These are phyloP conservation scores for Candida neerlandica DNA, from an alignment of 1,139 yeast genomes.

Conservation along the genomic window DNA sequence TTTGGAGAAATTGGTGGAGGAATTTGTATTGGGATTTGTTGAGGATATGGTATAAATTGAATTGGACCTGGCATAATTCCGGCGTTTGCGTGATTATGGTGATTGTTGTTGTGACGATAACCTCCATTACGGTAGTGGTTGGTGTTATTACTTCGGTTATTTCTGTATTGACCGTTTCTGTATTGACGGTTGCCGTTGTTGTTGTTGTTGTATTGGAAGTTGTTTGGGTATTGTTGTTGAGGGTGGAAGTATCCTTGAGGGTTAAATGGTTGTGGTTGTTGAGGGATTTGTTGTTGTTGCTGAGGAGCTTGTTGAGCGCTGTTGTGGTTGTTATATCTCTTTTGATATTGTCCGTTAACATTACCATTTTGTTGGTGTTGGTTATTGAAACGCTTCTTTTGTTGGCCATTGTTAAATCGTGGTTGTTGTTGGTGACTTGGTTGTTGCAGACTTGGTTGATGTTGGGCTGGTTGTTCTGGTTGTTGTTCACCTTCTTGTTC, in stretches of 20 bases:
- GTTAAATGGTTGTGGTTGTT: conserved; percentile 20
- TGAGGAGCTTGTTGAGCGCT: conserved; percentile 14
- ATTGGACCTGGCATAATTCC: conserved; percentile 10
- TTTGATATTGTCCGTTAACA: conserved; percentile 19
- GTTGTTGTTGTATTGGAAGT: conserved; percentile 26
- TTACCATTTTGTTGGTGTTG: conserved; percentile 14
- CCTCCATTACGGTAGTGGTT: conserved; percentile 15
- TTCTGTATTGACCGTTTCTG: conserved; percentile 15
- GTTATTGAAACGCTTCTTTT: conserved; percentile 19
- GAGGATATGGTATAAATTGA: conserved; percentile 12
- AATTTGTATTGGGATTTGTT: conserved; percentile 32
- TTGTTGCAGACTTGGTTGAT: conserved; percentile 20
- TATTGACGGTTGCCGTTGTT: conserved; percentile 5
- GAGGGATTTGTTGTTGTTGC: conserved; percentile 11
- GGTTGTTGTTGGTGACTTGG: conserved; percentile 4
- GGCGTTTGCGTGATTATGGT: conserved; percentile 4
- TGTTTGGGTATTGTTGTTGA: conserved; percentile 24
- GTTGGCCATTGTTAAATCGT: conserved; percentile 15
- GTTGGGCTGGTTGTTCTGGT: conserved; percentile 16
- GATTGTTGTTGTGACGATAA: conserved; percentile 11
- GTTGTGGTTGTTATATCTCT: conserved; percentile 16
- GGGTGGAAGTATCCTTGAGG: conserved; percentile 29
- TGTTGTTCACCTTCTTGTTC: conserved; percentile 10
- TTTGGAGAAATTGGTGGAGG: conserved; percentile 54
- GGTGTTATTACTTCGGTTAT: conserved; percentile 11